phyloP scores from a whole-genome alignment of 2,329 filamentous ascomycete genomes.

The Trichoderma citrinoviride region DNA sequence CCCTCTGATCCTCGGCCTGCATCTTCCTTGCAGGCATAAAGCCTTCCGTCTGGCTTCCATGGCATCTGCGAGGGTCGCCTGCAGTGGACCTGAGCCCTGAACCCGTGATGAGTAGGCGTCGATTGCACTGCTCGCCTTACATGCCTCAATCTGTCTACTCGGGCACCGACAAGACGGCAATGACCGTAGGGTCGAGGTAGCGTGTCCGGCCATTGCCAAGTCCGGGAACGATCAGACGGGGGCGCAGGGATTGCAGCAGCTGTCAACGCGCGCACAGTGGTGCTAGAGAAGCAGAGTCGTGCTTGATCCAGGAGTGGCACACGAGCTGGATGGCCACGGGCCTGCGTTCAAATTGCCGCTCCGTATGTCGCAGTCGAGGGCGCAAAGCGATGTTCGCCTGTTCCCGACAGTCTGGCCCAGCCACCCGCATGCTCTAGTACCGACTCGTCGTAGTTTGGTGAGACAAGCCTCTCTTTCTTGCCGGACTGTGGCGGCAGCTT shows the following conservation, averaged over 20 bases:
- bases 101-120: background rate
- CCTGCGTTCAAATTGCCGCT: background rate
- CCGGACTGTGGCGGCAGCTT: background rate
- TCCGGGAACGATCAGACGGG: background rate
- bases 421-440: slow-evolving; percentile 17
- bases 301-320: background rate
- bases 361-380: background rate
- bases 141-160: background rate
- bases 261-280: slow-evolving; percentile 9
- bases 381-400: background rate
- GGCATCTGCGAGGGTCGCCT: background rate
- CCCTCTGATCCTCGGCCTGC: background rate
- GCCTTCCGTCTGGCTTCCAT: background rate
- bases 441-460: slow-evolving; percentile 9
- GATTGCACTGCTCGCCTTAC: background rate
- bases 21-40: background rate
- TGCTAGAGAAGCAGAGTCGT: background rate
- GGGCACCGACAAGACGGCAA: background rate
- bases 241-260: background rate
- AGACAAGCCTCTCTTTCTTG: background rate
- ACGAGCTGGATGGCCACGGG: background rate
- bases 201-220: background rate
- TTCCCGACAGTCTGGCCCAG: slow-evolving; percentile 13
- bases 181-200: background rate
- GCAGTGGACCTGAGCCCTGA: background rate